These are phyloP conservation scores for Gyrodon lividus DNA, from an alignment of 768 basidiomycete genomes.

Conservation along the genomic window DNA sequence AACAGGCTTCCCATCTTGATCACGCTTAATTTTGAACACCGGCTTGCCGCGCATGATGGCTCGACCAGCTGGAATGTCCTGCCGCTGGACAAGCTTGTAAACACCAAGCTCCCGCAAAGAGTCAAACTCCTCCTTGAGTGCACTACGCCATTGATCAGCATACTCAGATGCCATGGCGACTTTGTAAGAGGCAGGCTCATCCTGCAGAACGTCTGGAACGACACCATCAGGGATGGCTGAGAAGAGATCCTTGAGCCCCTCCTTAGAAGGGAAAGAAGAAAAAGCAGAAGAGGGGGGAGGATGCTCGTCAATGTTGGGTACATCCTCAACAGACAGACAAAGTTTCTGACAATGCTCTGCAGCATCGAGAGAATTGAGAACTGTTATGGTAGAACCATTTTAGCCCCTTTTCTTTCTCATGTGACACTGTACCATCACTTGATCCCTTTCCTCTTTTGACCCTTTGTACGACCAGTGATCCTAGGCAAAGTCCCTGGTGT, in stretches of 20 bases:
- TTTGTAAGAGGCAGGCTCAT: slow-evolving; percentile 8
- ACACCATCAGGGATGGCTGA: background rate
- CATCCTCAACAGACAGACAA: background rate
- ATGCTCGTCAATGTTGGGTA: background rate
- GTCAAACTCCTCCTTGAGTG: slow-evolving; percentile 23
- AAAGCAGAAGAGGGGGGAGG: background rate
- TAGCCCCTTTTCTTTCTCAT: too few species aligned
- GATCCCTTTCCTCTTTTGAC: too few species aligned
- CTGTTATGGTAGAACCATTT: too few species aligned
- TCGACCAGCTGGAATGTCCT: slow-evolving; percentile 17
- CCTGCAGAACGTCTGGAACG: slow-evolving; percentile 4
- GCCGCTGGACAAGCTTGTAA: slow-evolving; percentile 18
- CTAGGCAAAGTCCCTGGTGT: too few species aligned
- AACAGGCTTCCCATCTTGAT: slow-evolving; percentile 10
- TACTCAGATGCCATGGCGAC: slow-evolving; percentile 20
- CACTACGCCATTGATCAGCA: slow-evolving; percentile 19
- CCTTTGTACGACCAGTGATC: too few species aligned
- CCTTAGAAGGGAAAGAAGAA: background rate
- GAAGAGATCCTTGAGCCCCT: background rate
- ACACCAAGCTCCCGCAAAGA: slow-evolving; percentile 14
- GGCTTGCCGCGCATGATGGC: slow-evolving; percentile 23
- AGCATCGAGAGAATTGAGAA: background rate
- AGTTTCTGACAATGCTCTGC: background rate
- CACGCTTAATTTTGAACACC: slow-evolving; percentile 30
- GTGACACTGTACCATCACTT: too few species aligned